Conservation (phyloP, 192 early-diverging fungal species). For the Backusella morwellensis region DNA sequence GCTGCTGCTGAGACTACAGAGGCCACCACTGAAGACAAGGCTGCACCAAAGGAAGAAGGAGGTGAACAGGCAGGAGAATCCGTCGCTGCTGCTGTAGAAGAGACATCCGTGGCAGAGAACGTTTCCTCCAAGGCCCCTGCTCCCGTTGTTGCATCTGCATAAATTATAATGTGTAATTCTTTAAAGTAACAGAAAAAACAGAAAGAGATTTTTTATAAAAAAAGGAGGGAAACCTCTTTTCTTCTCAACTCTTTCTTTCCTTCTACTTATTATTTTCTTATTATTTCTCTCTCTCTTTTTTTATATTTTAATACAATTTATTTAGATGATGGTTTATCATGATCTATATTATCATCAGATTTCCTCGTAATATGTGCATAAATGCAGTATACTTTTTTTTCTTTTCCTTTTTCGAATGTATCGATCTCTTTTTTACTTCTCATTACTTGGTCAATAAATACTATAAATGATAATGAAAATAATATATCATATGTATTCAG, state of each 20-base stretch:
- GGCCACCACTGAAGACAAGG: neutral
- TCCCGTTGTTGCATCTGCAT: constrained; percentile 5
- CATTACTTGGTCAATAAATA: neutral
- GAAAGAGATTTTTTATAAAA: neutral
- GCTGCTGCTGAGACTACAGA: neutral
- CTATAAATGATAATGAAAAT: neutral
- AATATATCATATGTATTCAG: neutral
- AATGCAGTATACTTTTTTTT: neutral
- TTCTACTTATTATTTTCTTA: neutral
- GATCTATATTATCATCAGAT: constrained; percentile 3
- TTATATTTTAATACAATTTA: constrained; percentile 4
- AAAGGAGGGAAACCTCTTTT: neutral
- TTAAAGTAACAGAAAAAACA: constrained; percentile 4
- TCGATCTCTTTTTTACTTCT: neutral
- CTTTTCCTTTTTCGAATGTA: neutral
- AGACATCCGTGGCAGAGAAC: constrained; percentile 1
- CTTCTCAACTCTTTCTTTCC: neutral
- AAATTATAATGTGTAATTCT: constrained; percentile 6
- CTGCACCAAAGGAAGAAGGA: neutral
- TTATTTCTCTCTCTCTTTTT: neutral
- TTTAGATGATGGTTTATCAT: constrained; percentile 5
- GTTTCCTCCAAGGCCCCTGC: neutral
- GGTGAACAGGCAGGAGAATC: neutral
- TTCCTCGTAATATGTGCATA: constrained; percentile 1
- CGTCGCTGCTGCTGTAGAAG: neutral